phyloP scores from a whole-genome alignment of 75 land plant species.

The Adiantum capillusveneris region DNA sequence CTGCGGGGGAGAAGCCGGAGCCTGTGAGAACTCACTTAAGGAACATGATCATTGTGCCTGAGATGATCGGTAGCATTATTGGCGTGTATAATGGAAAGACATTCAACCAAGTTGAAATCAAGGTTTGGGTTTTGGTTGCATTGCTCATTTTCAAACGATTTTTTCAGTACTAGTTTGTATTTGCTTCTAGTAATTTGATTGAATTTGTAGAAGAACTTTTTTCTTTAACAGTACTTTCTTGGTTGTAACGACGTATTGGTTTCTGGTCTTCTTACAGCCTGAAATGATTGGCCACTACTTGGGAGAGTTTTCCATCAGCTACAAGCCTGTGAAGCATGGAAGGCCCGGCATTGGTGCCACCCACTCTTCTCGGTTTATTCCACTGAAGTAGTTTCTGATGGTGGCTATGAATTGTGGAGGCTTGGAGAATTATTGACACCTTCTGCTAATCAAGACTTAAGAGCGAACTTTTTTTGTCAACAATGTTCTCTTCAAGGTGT shows the following conservation, averaged over 20 bases:
- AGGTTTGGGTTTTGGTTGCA: conserved; percentile 50
- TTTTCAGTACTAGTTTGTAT: too few relatives aligned
- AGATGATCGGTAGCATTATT: conserved; percentile 95
- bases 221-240: too few relatives aligned
- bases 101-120: conserved; percentile 95
- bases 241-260: background rate
- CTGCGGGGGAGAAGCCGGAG: conserved; percentile 94
- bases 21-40: conserved; percentile 88
- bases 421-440: too few relatives aligned
- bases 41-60: conserved; percentile 94
- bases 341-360: conserved; percentile 41
- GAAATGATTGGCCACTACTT: conserved; percentile 50
- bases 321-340: conserved; percentile 53
- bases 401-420: too few relatives aligned
- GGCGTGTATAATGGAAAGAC: conserved; percentile 99
- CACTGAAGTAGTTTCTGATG: conserved; percentile 34
- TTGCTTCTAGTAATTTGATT: too few relatives aligned
- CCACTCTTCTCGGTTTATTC: conserved; percentile 32
- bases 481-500: too few relatives aligned
- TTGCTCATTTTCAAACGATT: too few relatives aligned
- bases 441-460: too few relatives aligned
- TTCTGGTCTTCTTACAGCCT: conserved; percentile 19
- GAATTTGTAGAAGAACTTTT: too few relatives aligned
- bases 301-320: conserved; percentile 41
- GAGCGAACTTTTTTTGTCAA: too few relatives aligned